Percentiles rank a stretch among this genome's conserved stretches.
These are phyloP conservation scores for Beauveria varroae DNA, from an alignment of 2,329 filamentous ascomycete genomes.

Conservation along the genomic window DNA sequence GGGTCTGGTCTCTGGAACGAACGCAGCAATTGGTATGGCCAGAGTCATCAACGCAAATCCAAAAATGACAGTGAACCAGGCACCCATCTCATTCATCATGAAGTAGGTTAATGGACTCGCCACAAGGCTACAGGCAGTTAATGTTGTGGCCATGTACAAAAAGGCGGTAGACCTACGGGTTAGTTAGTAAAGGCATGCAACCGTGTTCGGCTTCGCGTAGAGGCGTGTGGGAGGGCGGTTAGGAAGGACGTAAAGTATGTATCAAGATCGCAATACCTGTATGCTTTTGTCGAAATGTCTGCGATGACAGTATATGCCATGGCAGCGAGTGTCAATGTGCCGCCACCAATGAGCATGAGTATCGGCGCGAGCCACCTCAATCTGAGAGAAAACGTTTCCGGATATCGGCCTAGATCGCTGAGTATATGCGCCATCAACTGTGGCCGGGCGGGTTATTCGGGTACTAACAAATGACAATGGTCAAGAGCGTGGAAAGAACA, in stretches of 20 bases:
- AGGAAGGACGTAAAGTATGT: too few relatives aligned
- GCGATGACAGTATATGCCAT: constrained; percentile 15
- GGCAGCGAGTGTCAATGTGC: constrained; percentile 13
- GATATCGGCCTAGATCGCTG: constrained; percentile 9
- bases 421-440: not conserved
- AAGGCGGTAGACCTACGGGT: constrained; percentile 14
- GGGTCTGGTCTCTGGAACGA: constrained; percentile 13
- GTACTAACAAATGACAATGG: constrained; percentile 12
- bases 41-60: constrained; percentile 10
- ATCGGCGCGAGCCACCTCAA: constrained; percentile 13
- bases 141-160: constrained; percentile 14
- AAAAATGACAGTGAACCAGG: constrained; percentile 11
- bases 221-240: too few relatives aligned
- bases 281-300: constrained; percentile 5
- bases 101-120: constrained; percentile 15
- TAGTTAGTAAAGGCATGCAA: not conserved
- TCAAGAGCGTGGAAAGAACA: not conserved
- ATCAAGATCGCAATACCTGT: not conserved
- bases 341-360: constrained; percentile 16
- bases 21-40: constrained; percentile 6
- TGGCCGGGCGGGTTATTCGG: not conserved
- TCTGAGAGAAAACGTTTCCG: constrained; percentile 13
- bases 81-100: constrained; percentile 11
- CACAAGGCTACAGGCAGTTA: constrained; percentile 13
- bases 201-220: too few relatives aligned